Percentiles rank a stretch among this genome's conserved stretches.
Conservation (phyloP, 345 rosid species). For the Salix dunnii region DNA sequence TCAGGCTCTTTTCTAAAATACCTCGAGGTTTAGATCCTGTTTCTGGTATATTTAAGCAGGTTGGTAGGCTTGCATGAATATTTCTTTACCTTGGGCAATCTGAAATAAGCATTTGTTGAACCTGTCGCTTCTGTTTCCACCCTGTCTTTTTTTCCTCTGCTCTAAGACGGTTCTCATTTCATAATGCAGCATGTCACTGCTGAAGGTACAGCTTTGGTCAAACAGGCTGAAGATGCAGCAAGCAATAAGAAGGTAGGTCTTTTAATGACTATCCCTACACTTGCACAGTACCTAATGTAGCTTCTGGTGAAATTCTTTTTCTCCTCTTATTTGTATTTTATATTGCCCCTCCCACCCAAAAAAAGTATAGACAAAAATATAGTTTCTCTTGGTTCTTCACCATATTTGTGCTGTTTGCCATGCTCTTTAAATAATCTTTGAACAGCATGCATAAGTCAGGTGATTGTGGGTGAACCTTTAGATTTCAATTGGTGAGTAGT, state of each 20-base stretch:
- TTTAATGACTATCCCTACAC: not conserved
- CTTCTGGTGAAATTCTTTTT: not conserved
- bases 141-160: not conserved
- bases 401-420: not conserved
- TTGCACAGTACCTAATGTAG: not conserved
- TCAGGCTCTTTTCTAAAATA: constrained; percentile 32
- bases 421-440: not conserved
- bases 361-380: not conserved
- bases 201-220: constrained; percentile 37
- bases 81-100: not conserved
- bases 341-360: not conserved
- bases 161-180: not conserved
- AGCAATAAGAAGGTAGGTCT: constrained; percentile 29
- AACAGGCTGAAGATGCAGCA: constrained; percentile 42
- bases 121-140: not conserved
- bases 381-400: not conserved
- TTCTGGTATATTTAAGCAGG: constrained; percentile 37
- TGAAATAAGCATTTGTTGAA: not conserved
- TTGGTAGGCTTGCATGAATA: not conserved
- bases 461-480: not conserved
- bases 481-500: not conserved
- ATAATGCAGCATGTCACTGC: constrained; percentile 32
- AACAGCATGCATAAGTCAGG: not conserved
- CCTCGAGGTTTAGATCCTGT: constrained; percentile 37
- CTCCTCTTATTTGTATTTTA: not conserved